These are phyloP conservation scores for Saprolegnia parasitica DNA, from an alignment of 352 stramenopile genomes.

Conservation along the genomic window DNA sequence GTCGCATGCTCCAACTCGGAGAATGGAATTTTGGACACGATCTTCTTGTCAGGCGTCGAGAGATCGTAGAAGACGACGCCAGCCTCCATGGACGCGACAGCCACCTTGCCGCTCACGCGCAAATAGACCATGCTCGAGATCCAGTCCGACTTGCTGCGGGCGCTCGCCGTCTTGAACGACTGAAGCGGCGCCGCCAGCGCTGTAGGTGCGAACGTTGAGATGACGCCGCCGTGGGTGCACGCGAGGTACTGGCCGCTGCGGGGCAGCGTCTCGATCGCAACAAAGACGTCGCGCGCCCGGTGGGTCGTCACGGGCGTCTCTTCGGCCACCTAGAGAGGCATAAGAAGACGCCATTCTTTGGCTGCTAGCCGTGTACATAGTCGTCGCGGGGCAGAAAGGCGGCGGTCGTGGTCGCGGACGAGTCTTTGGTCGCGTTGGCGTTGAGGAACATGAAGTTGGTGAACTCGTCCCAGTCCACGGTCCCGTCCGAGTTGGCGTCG, in stretches of 20 bases:
- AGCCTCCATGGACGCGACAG: conserved; percentile 71
- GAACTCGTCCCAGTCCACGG: conserved; percentile 87
- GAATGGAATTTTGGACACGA: conserved; percentile 19
- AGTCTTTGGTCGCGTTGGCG: conserved; percentile 2
- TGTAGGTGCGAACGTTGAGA: neutral
- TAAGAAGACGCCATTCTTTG: too few species aligned
- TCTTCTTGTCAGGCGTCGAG: conserved; percentile 37
- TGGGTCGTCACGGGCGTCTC: neutral
- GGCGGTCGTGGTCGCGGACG: conserved; percentile 6
- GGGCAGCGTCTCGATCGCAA: neutral
- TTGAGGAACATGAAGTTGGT: conserved; percentile 58
- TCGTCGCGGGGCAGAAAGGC: conserved; percentile 18
- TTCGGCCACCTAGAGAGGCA: neutral
- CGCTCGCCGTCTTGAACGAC: conserved; percentile 8
- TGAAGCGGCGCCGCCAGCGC: neutral
- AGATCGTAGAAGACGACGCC: conserved; percentile 76
- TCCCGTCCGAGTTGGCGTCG: conserved; percentile 81
- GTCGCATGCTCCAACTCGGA: conserved; percentile 28
- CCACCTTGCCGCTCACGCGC: conserved; percentile 34
- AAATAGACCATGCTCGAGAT: conserved; percentile 28
- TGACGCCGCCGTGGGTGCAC: conserved; percentile 11
- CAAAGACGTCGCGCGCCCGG: conserved; percentile 12
- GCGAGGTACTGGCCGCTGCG: neutral
- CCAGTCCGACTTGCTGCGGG: conserved; percentile 6
- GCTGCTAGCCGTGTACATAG: neutral